Evolutionary conservation across 140 eudicot genomes (phyloP).

Genomic region (Ambrosia hybrid): DNA sequence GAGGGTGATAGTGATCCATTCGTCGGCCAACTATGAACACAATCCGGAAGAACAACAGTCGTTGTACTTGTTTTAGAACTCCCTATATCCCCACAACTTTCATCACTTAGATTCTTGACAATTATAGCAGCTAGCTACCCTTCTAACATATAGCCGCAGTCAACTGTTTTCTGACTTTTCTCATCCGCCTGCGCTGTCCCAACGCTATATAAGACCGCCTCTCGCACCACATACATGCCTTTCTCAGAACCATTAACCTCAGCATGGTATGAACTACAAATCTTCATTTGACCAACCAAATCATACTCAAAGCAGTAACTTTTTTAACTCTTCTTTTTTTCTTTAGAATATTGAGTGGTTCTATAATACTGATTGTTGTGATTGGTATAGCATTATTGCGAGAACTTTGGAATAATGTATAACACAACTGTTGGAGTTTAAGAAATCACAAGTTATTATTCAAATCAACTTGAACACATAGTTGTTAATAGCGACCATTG

Average conservation of each 20-base stretch:
- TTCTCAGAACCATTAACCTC: conserved; percentile 39
- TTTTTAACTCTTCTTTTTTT: conserved; percentile 18
- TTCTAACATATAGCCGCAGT: background rate
- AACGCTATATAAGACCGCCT: conserved; percentile 55
- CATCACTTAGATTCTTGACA: conserved; percentile 36
- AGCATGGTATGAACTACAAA: conserved; percentile 41
- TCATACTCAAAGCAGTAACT: conserved; percentile 47
- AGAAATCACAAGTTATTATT: no score
- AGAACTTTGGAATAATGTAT: no score
- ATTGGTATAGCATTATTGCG: no score
- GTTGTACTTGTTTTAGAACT: conserved; percentile 21
- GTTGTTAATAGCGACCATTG: no score
- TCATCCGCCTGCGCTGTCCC: conserved; percentile 40
- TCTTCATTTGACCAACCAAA: conserved; percentile 72
- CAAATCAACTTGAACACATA: no score
- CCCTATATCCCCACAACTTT: conserved; percentile 22
- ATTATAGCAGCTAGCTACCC: conserved; percentile 69
- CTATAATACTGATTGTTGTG: no score
- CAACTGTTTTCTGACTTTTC: conserved; percentile 31
- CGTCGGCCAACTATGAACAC: conserved; percentile 53
- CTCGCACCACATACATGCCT: conserved; percentile 40
- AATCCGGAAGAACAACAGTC: conserved; percentile 60
- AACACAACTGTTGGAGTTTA: no score
- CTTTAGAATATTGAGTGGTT: conserved; percentile 48
- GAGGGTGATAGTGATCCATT: conserved; percentile 41